Percentiles rank a stretch among this genome's conserved stretches.
phyloP scores from a whole-genome alignment of 192 early-diverging fungal genomes.

The Blastocladiella britannica region DNA sequence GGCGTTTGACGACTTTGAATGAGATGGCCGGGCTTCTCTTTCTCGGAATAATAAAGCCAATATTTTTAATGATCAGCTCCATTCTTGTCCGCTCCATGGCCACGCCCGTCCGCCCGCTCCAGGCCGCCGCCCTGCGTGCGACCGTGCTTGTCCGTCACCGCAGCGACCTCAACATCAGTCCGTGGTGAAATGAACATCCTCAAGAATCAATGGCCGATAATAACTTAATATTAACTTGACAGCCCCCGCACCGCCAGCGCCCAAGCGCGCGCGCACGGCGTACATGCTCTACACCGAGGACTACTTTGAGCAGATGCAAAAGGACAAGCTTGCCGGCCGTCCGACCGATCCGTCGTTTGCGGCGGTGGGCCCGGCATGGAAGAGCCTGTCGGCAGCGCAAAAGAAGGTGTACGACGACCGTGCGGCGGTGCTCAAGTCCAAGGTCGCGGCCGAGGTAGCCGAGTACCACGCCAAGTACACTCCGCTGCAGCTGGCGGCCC shows the following conservation, averaged over 20 bases:
- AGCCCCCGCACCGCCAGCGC: not conserved
- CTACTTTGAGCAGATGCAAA: not conserved
- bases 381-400: not conserved
- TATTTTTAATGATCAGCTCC: too few species aligned
- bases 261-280: not conserved
- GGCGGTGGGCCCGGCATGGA: not conserved
- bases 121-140: too few species aligned
- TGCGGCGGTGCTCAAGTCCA: not conserved
- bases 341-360: not conserved
- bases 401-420: not conserved
- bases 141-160: too few species aligned
- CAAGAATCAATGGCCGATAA: too few species aligned
- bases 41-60: too few species aligned
- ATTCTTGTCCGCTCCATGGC: too few species aligned
- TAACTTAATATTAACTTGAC: too few species aligned
- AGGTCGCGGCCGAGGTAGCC: too few species aligned
- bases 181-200: too few species aligned
- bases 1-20: not conserved
- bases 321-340: not conserved
- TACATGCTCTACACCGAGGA: not conserved
- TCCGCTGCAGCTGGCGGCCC: not conserved
- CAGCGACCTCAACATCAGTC: too few species aligned
- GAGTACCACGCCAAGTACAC: conserved; percentile 1
- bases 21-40: too few species aligned
- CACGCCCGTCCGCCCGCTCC: too few species aligned